Evolutionary conservation across 129 eudicot species (phyloP).

Genomic region (Apium graveolens): DNA sequence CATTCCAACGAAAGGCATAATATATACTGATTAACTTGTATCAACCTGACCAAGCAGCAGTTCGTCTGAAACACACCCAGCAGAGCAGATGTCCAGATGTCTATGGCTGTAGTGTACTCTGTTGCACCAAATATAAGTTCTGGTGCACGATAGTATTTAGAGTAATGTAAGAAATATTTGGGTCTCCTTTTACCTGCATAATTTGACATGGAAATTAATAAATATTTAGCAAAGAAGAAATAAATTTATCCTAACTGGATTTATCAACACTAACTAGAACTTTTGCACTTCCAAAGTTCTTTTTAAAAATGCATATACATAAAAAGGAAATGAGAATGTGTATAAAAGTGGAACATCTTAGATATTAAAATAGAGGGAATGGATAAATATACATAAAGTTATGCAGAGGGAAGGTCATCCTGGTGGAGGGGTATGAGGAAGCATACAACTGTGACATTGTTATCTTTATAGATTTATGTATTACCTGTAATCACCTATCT

Average conservation of each 20-base stretch:
- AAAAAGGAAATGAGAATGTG: too few species aligned
- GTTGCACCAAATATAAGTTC: constrained; percentile 99
- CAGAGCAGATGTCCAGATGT: constrained; percentile 99
- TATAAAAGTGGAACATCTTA: too few species aligned
- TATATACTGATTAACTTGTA: too few species aligned
- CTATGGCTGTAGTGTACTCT: constrained; percentile 96
- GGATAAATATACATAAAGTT: neutral
- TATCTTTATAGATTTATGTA: neutral
- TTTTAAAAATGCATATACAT: too few species aligned
- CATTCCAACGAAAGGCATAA: too few species aligned
- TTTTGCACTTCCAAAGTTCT: too few species aligned
- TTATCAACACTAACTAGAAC: too few species aligned
- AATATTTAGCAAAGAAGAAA: too few species aligned
- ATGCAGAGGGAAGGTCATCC: neutral
- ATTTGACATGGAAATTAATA: too few species aligned
- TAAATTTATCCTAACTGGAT: too few species aligned
- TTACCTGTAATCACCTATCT: constrained; percentile 31
- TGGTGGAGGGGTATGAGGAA: neutral
- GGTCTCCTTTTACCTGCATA: constrained; percentile 99
- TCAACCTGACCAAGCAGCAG: constrained; percentile 95
- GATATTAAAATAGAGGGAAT: too few species aligned
- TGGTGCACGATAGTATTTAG: constrained; percentile 98
- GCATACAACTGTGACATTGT: constrained; percentile 3
- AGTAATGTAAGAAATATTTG: constrained; percentile 96
- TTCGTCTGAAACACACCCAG: constrained; percentile 99